Percentiles rank a stretch among this genome's conserved stretches.
Evolutionary conservation across 31 red algal genomes (phyloP).

Genomic region (Porphyra umbilicalis): DNA sequence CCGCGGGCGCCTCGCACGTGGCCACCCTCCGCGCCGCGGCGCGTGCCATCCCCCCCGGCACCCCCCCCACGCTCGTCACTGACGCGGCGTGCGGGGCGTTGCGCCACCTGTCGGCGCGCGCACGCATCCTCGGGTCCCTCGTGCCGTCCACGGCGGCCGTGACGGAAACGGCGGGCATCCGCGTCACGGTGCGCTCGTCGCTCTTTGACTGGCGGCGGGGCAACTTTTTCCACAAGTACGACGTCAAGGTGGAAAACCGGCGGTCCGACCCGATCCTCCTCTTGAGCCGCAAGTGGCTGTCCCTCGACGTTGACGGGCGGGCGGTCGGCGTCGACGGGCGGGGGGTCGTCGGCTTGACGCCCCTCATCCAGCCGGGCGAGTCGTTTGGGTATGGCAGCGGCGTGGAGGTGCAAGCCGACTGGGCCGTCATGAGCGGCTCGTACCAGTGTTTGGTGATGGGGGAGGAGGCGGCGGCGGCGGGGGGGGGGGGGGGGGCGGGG

Average conservation of each 20-base stretch:
- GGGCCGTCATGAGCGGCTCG: not conserved
- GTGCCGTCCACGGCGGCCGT: conserved; percentile 22
- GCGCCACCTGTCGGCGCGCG: conserved; percentile 19
- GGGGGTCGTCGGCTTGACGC: conserved; percentile 34
- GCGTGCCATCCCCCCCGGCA: not conserved
- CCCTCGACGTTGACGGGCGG: conserved; percentile 32
- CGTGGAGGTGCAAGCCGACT: conserved; percentile 11
- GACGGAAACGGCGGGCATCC: conserved; percentile 16
- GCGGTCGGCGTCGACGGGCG: conserved; percentile 24
- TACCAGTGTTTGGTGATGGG: not conserved
- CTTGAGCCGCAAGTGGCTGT: conserved; percentile 22
- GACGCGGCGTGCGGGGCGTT: conserved; percentile 18
- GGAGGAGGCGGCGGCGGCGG: not conserved
- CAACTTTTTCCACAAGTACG: conserved; percentile 23
- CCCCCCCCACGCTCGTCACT: not conserved
- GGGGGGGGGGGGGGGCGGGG: not conserved
- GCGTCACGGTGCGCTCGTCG: conserved; percentile 11
- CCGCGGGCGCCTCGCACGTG: not conserved
- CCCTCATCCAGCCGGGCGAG: conserved; percentile 15
- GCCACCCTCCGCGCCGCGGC: not conserved
- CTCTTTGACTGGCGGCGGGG: conserved; percentile 14
- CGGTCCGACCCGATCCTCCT: conserved; percentile 9
- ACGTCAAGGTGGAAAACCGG: conserved; percentile 23
- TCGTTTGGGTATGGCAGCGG: conserved; percentile 29
- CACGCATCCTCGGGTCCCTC: conserved; percentile 12